A percentile compares a stretch with the other conserved stretches of the same genome.
These are phyloP conservation scores for Juncus inflexus DNA, from an alignment of 176 grass and related monocot genomes.

Conservation along the genomic window DNA sequence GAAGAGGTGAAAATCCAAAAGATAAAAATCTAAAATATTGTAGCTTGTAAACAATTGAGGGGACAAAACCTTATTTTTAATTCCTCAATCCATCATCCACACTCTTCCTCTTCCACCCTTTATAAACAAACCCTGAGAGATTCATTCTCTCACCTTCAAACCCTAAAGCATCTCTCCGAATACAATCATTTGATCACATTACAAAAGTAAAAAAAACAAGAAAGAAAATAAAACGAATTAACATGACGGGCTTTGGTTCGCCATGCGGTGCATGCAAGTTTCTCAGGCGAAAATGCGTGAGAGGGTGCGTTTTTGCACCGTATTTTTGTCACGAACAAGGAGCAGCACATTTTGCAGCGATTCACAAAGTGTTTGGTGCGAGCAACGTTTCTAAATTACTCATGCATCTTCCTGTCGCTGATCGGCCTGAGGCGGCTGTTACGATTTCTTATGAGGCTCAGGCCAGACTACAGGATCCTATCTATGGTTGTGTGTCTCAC, in stretches of 20 bases:
- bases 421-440: conserved; percentile 86
- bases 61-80: conserved; percentile 47
- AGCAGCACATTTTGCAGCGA: conserved; percentile 81
- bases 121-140: conserved; percentile 51
- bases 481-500: conserved; percentile 93
- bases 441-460: conserved; percentile 96
- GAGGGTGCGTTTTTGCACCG: conserved; percentile 88
- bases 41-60: conserved; percentile 50
- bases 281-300: conserved; percentile 77
- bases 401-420: conserved; percentile 60
- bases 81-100: conserved; percentile 43
- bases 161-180: conserved; percentile 21
- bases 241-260: conserved; percentile 84
- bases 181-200: not conserved
- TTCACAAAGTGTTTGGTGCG: conserved; percentile 96
- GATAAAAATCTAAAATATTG: conserved; percentile 56
- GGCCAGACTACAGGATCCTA: conserved; percentile 76
- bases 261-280: conserved; percentile 99
- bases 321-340: conserved; percentile 99
- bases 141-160: conserved; percentile 32
- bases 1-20: conserved; percentile 38
- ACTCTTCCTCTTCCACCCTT: conserved; percentile 32
- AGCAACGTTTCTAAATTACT: conserved; percentile 96
- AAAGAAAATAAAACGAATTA: not conserved
- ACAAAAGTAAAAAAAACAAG: not conserved